These are phyloP conservation scores for Acer negundo DNA, from an alignment of 345 rosid species.

Conservation along the genomic window DNA sequence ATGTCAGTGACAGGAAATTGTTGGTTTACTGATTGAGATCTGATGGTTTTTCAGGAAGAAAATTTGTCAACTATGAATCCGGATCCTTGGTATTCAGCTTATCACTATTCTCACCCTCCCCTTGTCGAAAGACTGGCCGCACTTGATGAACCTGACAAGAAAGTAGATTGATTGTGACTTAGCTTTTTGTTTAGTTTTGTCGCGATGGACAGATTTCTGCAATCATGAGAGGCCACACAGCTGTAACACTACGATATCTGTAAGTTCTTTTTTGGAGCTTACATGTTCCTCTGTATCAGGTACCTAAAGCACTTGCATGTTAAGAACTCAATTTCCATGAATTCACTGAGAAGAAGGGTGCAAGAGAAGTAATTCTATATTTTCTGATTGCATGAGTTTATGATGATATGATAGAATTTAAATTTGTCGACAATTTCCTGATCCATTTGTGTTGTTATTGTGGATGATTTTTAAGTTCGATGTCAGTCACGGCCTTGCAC, in stretches of 20 bases:
- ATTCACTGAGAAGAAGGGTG: background rate
- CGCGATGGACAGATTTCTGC: slow-evolving; percentile 4
- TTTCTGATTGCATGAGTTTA: slow-evolving; percentile 9
- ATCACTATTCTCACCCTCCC: slow-evolving; percentile 98
- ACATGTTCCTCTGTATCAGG: slow-evolving; percentile 9
- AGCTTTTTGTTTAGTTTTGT: slow-evolving; percentile 13
- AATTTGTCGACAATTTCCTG: too few species aligned
- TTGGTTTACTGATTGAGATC: background rate
- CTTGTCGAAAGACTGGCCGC: slow-evolving; percentile 93
- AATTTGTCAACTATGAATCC: slow-evolving; percentile 96
- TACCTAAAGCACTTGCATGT: slow-evolving; percentile 3
- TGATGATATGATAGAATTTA: slow-evolving; percentile 1
- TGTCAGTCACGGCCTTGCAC: background rate
- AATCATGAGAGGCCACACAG: slow-evolving; percentile 10
- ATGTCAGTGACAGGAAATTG: background rate
- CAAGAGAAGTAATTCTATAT: background rate
- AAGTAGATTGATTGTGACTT: slow-evolving; percentile 54
- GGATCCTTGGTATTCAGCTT: slow-evolving; percentile 96
- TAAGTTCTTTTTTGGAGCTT: slow-evolving; percentile 11
- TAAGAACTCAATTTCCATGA: slow-evolving; percentile 16
- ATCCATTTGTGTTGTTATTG: background rate
- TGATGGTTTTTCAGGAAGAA: slow-evolving; percentile 70
- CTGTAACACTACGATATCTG: slow-evolving; percentile 23
- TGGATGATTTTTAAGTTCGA: background rate
- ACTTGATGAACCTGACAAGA: slow-evolving; percentile 68